Percentiles rank a stretch among this genome's conserved stretches.
These are phyloP conservation scores for Rhododendron kiyosumense DNA, from an alignment of 148 eudicot genomes.

Conservation along the genomic window DNA sequence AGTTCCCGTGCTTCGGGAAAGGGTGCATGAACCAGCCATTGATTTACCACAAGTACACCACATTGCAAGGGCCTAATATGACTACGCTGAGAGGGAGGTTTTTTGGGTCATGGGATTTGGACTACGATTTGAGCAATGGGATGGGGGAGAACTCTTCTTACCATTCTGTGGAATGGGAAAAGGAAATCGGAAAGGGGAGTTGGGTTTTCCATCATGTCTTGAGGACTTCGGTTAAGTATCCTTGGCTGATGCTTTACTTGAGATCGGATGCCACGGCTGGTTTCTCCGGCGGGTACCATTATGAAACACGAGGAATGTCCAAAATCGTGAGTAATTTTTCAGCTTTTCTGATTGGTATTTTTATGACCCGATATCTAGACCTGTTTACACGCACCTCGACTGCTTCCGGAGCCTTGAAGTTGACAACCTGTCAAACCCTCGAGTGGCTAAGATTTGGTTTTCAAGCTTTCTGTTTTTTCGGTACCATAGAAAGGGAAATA, in stretches of 20 bases:
- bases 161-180: conserved; percentile 39
- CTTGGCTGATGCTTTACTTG: conserved; percentile 57
- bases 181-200: conserved; percentile 39
- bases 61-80: conserved; percentile 13
- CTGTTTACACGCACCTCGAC: no score
- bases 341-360: not conserved
- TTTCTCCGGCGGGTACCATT: conserved; percentile 54
- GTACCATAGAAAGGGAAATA: not conserved
- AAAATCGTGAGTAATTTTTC: conserved; percentile 33
- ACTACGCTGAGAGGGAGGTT: conserved; percentile 27
- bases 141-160: conserved; percentile 19
- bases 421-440: not conserved
- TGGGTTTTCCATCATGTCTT: conserved; percentile 44
- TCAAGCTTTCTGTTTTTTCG: no score
- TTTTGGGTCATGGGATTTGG: conserved; percentile 45
- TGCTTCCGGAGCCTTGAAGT: not conserved
- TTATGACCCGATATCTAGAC: no score
- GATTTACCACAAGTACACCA: conserved; percentile 35
- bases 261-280: conserved; percentile 43
- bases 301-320: conserved; percentile 48
- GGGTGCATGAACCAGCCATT: conserved; percentile 48
- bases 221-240: conserved; percentile 34
- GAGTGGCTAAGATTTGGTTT: no score
- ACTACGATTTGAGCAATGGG: conserved; percentile 9
- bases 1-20: conserved; percentile 40